These are phyloP conservation scores for Botrytis squamosa DNA, from an alignment of 2,329 filamentous ascomycete genomes.

Conservation along the genomic window DNA sequence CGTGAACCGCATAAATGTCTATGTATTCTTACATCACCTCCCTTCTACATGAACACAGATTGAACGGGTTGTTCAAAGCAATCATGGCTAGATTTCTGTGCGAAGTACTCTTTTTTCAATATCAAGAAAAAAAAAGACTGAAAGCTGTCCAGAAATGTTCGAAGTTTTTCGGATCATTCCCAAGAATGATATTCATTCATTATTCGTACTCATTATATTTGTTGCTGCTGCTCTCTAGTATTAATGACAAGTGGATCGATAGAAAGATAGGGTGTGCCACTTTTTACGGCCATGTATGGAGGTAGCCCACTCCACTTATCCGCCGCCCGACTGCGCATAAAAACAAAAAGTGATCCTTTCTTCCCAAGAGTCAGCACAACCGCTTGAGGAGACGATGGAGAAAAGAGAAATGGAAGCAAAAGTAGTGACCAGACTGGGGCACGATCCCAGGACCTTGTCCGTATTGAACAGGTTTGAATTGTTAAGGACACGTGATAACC, in stretches of 20 bases:
- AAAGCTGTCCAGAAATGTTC: not conserved
- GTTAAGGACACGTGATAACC: conserved; percentile 19
- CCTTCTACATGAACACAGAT: not conserved
- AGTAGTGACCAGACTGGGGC: not conserved
- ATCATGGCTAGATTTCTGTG: not conserved
- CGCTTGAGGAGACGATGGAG: no score
- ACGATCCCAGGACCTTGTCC: conserved; percentile 15
- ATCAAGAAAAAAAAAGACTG: fast-evolving
- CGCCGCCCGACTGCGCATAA: not conserved
- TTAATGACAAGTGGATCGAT: no score
- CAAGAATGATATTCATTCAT: not conserved
- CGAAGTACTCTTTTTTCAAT: not conserved
- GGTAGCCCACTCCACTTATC: not conserved
- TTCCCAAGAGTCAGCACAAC: not conserved
- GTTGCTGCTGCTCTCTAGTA: no score
- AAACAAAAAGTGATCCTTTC: not conserved
- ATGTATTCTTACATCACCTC: not conserved
- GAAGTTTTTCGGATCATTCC: not conserved
- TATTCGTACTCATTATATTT: no score
- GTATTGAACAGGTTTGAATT: not conserved
- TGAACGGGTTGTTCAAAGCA: not conserved
- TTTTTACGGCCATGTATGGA: not conserved
- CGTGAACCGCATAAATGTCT: not conserved
- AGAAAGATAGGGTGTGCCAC: not conserved
- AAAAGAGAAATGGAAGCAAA: not conserved